These are phyloP conservation scores for Panicum virgatum DNA, from an alignment of 202 grass and related monocot species.

Conservation along the genomic window DNA sequence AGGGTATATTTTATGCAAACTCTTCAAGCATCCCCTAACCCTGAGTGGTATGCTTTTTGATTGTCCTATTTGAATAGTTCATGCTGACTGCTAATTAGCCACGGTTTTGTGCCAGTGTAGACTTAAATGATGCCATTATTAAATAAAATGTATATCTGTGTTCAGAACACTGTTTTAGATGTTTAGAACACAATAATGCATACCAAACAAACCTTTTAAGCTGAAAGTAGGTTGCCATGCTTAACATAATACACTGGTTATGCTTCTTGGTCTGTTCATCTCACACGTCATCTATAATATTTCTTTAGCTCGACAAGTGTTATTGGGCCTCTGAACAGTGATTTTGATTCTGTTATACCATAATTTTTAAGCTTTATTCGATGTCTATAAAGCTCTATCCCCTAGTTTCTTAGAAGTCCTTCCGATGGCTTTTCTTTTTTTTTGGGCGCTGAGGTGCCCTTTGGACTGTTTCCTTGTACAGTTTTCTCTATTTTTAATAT, in stretches of 20 bases:
- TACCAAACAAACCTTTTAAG: not conserved
- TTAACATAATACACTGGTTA: not conserved
- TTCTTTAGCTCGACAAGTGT: not conserved
- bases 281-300: not conserved
- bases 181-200: not conserved
- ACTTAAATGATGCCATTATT: not conserved
- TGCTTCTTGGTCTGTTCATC: slow-evolving; percentile 5
- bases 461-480: too few relatives aligned
- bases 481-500: too few relatives aligned
- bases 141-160: not conserved
- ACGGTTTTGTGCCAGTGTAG: not conserved
- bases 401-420: too few relatives aligned
- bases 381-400: too few relatives aligned
- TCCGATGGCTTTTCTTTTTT: too few relatives aligned
- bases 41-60: not conserved
- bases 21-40: not conserved
- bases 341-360: slow-evolving; percentile 19
- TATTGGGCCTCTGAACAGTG: not conserved
- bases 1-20: not conserved
- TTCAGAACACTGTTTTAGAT: not conserved
- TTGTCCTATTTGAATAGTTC: not conserved
- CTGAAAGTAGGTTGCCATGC: not conserved
- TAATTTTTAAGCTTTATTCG: slow-evolving; percentile 32
- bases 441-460: too few relatives aligned
- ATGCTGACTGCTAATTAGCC: not conserved